Base-by-base conservation (phyloP, 768 basidiomycete genomes). In the Termitomyces sp. region DNA sequence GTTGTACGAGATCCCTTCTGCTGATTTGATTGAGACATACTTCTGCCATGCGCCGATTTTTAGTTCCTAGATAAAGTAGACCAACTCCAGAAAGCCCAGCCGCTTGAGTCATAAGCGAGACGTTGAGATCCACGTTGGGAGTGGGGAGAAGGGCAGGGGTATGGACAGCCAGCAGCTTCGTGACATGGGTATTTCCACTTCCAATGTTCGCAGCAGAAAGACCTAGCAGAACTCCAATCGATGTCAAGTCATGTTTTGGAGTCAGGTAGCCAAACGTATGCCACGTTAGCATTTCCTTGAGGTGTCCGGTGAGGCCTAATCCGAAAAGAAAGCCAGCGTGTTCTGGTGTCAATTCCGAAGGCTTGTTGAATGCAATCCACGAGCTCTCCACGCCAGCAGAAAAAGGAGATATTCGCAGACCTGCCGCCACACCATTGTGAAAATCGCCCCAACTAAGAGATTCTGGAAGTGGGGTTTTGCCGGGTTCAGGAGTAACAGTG, bases 301-400 rank as follows among this genome's bases (percentile, higher is more conserved):
- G 78, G 69, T 98, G 95, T 0, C 97, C 97, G 1, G 87, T 91
- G 24, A 99, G 76, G 0, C 97, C 97, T 9, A 99, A 81, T 16
- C 93, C 97, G 40, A 93, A 85, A 43, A 99, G 78, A 74, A 98
- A 95, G 2, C 97, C 97, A n/a, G 95, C 97, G 68, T 98, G 97
- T 66, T 94, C 88, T 0, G 95, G 86, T 5, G 91, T 95, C 53
- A 95, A 81, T 45, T 95, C 91, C 0, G 86, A 81, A 0, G 97
- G 96, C 65, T 91, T 92, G 72, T 98, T 96, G 79, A 95, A 98
- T 14, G 89, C 87, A 53, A 97, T 94, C 93, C 95, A 98, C 0
- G 94, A 93, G 65, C 91, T 92, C 68, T 97, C 93, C 43, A 98
- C 82, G 10, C 85, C 85, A 48, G 76, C 72, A 9, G 88, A 82